These are phyloP conservation scores for Mrakia hoshinonis DNA, from an alignment of 768 basidiomycete genomes.

Conservation along the genomic window DNA sequence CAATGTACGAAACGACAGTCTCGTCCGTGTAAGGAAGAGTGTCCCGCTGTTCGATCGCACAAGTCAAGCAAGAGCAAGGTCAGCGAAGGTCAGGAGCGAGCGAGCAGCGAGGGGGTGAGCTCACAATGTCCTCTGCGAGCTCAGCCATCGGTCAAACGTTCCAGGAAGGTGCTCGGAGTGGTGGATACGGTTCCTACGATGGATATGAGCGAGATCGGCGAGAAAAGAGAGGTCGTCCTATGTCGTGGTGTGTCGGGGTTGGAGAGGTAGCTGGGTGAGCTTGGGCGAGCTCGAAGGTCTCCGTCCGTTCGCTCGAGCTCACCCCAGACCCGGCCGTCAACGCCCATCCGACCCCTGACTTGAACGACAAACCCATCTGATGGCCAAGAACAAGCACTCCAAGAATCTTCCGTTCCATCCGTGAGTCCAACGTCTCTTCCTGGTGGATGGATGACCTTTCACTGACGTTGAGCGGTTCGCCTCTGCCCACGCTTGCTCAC, in stretches of 20 bases:
- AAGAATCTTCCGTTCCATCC: constrained; percentile 2
- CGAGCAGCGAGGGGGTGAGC: background rate
- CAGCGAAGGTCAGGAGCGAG: background rate
- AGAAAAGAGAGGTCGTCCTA: background rate
- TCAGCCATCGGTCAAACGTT: background rate
- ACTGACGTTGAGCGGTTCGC: background rate
- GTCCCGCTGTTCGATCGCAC: background rate
- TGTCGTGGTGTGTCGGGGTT: background rate
- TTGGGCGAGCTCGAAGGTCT: background rate
- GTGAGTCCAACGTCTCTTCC: background rate
- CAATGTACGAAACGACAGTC: constrained; percentile 72
- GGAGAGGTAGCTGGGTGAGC: background rate
- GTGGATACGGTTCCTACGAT: background rate
- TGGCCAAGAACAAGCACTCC: background rate
- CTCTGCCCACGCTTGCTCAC: background rate
- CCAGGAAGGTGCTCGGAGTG: no score
- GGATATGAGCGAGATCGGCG: background rate
- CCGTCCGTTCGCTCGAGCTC: background rate
- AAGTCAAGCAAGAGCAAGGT: background rate
- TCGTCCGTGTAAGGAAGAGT: constrained; percentile 57
- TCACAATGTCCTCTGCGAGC: constrained; percentile 26
- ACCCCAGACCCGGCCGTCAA: background rate
- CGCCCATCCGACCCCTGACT: background rate
- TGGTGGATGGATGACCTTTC: background rate
- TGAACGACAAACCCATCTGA: background rate